Conservation (phyloP, 2,329 filamentous ascomycete genomes). For the Fusarium verrucosum region DNA sequence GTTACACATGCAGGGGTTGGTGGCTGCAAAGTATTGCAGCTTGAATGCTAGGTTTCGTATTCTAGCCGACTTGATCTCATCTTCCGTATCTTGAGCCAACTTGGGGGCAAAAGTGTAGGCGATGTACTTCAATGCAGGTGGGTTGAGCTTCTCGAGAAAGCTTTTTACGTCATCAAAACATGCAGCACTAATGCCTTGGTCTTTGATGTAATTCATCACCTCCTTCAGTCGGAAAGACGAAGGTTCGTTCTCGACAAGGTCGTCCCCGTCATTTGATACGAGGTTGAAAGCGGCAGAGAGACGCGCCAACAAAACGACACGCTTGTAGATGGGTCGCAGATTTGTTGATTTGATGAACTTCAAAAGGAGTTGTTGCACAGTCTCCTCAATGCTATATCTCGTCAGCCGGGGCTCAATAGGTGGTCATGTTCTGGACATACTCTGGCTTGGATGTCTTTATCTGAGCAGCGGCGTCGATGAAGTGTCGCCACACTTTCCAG, state of each 20-base stretch:
- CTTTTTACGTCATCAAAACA: conserved; percentile 60
- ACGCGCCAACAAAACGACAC: conserved; percentile 53
- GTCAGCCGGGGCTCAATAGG: conserved; percentile 9
- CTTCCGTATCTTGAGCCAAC: conserved; percentile 44
- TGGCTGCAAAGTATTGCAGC: conserved; percentile 56
- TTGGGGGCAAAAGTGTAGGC: conserved; percentile 50
- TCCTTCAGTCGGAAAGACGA: conserved; percentile 48
- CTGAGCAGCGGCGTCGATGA: conserved; percentile 52
- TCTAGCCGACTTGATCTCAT: conserved; percentile 39
- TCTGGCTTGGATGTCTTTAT: conserved; percentile 45
- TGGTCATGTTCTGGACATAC: conserved; percentile 42
- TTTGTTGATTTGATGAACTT: conserved; percentile 44
- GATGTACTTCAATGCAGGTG: conserved; percentile 53
- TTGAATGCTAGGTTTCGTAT: conserved; percentile 53
- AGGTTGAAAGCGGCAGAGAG: conserved; percentile 52
- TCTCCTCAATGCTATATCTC: conserved; percentile 38
- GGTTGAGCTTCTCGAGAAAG: conserved; percentile 55
- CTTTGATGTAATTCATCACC: conserved; percentile 50
- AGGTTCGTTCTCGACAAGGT: conserved; percentile 42
- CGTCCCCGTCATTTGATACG: conserved; percentile 42
- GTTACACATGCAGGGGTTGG: conserved; percentile 46
- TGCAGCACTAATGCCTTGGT: conserved; percentile 49
- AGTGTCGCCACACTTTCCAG: conserved; percentile 52
- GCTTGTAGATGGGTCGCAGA: conserved; percentile 52
- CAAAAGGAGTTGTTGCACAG: conserved; percentile 46